Evolutionary conservation across 257 asterid genomes (phyloP), one percentile per base, ranked within the genome.

Genomic region (Primulina eburnea): DNA sequence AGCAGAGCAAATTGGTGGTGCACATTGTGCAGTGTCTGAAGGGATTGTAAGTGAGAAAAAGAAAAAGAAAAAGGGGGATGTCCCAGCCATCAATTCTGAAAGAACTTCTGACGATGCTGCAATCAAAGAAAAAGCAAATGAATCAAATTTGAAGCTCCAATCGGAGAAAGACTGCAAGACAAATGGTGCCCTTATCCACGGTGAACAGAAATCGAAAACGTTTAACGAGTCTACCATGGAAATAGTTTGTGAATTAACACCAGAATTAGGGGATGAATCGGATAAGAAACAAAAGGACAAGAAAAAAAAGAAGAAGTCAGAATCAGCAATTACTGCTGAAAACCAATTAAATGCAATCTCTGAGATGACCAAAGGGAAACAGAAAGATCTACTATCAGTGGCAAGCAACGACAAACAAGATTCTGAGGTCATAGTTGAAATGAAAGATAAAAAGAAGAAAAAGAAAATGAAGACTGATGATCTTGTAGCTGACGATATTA

Each of bases 401-500:
- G 34, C 40, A 40, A 69, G 14, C 29, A 74, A 53, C 66, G 75
- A 40, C 70, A 56, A 70, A 63, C 62, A 47, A 65, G 74, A 63
- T 61, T n/a, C 73, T 50, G 77, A 7, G 21, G 74, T 32, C 57
- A 61, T 70, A 34, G 69, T 67, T 71, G 80, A 73, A 69, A 35
- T 74, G 0, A 79, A 81, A 35, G 78, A 62, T 71, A 79, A 73
- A 67, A 74, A 69, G 74, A 82, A 78, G 77, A 75, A 76, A 68
- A 67, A 65, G 59, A 82, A 72, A 65, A 26, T 37, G 33, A 71
- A 28, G 65, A 47, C 38, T 5, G 74, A 43, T 47, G 8, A 64
- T 57, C 66, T 20, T 26, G 34, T 64, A 65, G 78, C 60, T 47
- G 72, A 82, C 63, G 68, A 37, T 34, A 69, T 63, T 73, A 20